Evolutionary conservation across 768 basidiomycete species (phyloP).

Genomic region (Fistulinella prunicolor): DNA sequence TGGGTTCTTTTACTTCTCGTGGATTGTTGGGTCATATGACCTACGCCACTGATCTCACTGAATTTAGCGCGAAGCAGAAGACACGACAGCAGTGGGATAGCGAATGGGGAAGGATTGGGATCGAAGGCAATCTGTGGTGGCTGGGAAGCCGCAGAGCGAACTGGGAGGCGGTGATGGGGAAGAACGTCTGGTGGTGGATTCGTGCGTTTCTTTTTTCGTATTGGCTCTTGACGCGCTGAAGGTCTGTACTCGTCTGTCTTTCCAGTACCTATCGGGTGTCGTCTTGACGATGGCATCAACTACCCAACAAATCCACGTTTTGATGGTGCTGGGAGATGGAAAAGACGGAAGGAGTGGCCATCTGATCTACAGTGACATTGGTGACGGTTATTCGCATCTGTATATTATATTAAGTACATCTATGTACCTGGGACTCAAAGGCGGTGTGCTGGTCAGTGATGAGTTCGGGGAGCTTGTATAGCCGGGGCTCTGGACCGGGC

Average conservation of each 20-base stretch:
- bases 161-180: slow-evolving; percentile 87
- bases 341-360: slow-evolving; percentile 69
- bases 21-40: not conserved
- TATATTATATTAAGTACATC: too few relatives aligned
- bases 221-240: not conserved
- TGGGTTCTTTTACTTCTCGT: slow-evolving; percentile 32
- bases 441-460: too few relatives aligned
- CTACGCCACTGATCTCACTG: not conserved
- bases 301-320: slow-evolving; percentile 75
- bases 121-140: slow-evolving; percentile 89
- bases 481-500: too few relatives aligned
- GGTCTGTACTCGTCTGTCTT: slow-evolving; percentile 1
- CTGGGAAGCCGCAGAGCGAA: slow-evolving; percentile 55
- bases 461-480: too few relatives aligned
- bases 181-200: slow-evolving; percentile 66
- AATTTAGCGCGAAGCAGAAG: slow-evolving; percentile 45
- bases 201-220: slow-evolving; percentile 47
- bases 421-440: too few relatives aligned
- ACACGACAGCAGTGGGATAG: slow-evolving; percentile 57
- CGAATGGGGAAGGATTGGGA: slow-evolving; percentile 76
- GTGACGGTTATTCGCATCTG: not conserved
- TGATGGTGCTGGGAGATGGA: slow-evolving; percentile 64
- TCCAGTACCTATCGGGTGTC: slow-evolving; percentile 52
- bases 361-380: slow-evolving; percentile 51
- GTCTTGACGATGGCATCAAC: slow-evolving; percentile 53